Percentiles rank a stretch among this genome's conserved stretches.
Evolutionary conservation across 2,329 filamentous ascomycete species (phyloP).

Genomic region (Botryotinia calthae): DNA sequence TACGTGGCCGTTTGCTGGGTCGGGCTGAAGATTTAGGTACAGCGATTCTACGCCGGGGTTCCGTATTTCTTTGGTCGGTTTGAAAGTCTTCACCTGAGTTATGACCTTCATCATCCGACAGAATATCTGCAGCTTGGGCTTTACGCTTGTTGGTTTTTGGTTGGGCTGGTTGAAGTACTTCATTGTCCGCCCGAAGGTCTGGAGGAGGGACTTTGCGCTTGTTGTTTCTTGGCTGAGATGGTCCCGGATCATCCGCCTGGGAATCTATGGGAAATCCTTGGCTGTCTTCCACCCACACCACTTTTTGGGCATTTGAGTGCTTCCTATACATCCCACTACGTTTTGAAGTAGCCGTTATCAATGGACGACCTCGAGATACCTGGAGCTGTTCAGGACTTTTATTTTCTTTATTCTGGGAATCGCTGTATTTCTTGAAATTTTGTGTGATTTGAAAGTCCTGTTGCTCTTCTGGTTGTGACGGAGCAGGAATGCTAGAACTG

Average conservation of each 20-base stretch:
- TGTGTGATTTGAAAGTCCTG: not conserved
- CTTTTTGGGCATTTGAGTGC: not conserved
- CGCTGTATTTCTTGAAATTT: slow-evolving; percentile 19
- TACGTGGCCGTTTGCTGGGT: not conserved
- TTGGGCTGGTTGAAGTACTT: not conserved
- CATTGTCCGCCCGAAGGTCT: not conserved
- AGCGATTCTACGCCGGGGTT: not conserved
- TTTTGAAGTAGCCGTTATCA: not conserved
- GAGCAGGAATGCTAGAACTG: not conserved
- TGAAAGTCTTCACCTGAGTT: slow-evolving; percentile 33
- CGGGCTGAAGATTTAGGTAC: not conserved
- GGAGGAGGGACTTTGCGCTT: slow-evolving; percentile 15
- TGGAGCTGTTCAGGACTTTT: slow-evolving; percentile 12
- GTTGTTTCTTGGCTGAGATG: not conserved
- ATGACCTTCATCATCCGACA: not conserved
- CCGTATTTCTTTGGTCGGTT: slow-evolving; percentile 25
- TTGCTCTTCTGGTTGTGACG: not conserved
- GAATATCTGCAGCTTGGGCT: not conserved
- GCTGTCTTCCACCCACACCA: slow-evolving; percentile 8
- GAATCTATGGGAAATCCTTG: slow-evolving; percentile 11
- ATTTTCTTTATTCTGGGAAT: slow-evolving; percentile 38
- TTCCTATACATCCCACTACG: not conserved
- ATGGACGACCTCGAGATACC: not conserved
- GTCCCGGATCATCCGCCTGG: not conserved
- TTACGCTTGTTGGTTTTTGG: not conserved